phyloP scores from a whole-genome alignment of 768 basidiomycete genomes.

The Xerocomus brunneocitrinus region DNA sequence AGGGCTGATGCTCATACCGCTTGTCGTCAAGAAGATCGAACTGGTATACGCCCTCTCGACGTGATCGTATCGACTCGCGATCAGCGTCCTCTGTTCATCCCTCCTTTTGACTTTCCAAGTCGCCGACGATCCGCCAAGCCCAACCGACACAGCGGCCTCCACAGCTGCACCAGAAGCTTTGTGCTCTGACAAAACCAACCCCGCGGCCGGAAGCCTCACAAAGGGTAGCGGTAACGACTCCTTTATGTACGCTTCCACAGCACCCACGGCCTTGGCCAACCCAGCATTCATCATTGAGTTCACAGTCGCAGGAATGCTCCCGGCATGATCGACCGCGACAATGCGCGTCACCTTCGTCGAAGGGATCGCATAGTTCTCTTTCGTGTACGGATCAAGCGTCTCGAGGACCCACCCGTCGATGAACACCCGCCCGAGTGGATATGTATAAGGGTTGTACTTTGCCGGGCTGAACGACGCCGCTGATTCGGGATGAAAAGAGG shows the following conservation, averaged over 20 bases:
- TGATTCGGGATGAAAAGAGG: constrained; percentile 74
- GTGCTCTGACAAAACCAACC: constrained; percentile 53
- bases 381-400: constrained; percentile 92
- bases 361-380: constrained; percentile 91
- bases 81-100: constrained; percentile 54
- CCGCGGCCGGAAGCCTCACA: constrained; percentile 63
- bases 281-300: constrained; percentile 82
- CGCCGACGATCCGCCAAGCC: constrained; percentile 25
- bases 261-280: constrained; percentile 65
- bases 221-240: constrained; percentile 59
- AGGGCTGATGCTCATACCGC: constrained; percentile 4
- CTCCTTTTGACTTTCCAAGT: constrained; percentile 57
- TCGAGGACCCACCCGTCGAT: constrained; percentile 96
- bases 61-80: constrained; percentile 51
- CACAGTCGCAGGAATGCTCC: constrained; percentile 76
- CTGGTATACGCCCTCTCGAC: constrained; percentile 49
- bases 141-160: constrained; percentile 29
- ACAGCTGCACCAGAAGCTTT: constrained; percentile 32
- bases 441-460: constrained; percentile 71
- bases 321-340: constrained; percentile 82
- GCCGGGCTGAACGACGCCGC: constrained; percentile 47
- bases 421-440: constrained; percentile 77
- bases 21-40: constrained; percentile 42
- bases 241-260: constrained; percentile 73
- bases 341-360: constrained; percentile 85